Base-by-base conservation (phyloP, 768 basidiomycete species). In the Boletus pseudopeckii region DNA sequence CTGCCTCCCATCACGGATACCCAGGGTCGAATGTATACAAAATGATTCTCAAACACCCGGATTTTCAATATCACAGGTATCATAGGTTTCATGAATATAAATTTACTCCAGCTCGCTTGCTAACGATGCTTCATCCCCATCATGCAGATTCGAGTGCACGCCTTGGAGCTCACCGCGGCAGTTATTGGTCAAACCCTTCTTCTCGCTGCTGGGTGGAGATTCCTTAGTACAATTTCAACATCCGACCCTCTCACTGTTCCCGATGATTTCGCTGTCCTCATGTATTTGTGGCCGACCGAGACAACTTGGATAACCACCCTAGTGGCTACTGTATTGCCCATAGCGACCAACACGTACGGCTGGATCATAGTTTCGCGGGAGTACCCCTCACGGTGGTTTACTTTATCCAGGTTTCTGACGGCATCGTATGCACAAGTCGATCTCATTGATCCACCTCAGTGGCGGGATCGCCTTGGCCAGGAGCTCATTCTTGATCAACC, bases 361-460 rank as follows among this genome's bases (percentile, higher is more conserved):
- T 14, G 9, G 20, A 39, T 44, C 6, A 4, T 15, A 1, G 0
- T 36, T 33, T 30, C 6, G 2, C 3, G 3, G 22, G 1, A 20
- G 10, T 15, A 13, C 22, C 8, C 5, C 28, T 50, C 14, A 46
- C 4, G 7, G 20, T 18, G 10, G 11, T 14, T 30, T 18, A 2
- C 24, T 6, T 43, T 22, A 3, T 24, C 3, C 34, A 56, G 57
- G 11, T 56, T 22, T 14, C 5, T 58, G 14, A 44, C 55, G 54
- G 15, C 50, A 59, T 20, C 47, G 51, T 6, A 55, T 63, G 54
- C 54, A 39, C 7, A 33, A 17, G 2, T 20, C 61, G 1, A 62
- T 52, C 39, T 49, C 60, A 13, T 34, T 63, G 39, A 33, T 63
- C 4, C 3, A 51, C 8, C 54, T 63, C 5, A 56, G 37, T 11